Conservation (phyloP, 2,329 filamentous ascomycete genomes). For the Escovopsis sp. region DNA sequence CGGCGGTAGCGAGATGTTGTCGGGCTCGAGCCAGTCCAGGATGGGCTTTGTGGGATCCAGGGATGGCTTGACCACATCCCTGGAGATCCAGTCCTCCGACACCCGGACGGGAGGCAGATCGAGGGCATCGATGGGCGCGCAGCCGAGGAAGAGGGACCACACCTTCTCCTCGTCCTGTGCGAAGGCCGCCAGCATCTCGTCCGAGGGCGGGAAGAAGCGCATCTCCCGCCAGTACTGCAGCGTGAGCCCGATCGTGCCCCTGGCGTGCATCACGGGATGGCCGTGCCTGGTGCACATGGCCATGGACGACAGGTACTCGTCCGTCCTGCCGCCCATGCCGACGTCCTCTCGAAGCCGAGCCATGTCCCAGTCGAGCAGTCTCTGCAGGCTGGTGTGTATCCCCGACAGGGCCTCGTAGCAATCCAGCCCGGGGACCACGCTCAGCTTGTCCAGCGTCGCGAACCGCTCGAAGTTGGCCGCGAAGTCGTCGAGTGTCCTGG, state of each 20-base stretch:
- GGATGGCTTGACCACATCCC: constrained; percentile 45
- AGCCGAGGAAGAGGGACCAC: constrained; percentile 57
- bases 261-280: constrained; percentile 54
- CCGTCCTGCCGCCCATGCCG: constrained; percentile 27
- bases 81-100: constrained; percentile 60
- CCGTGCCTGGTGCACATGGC: constrained; percentile 59
- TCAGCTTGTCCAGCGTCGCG: constrained; percentile 56
- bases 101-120: constrained; percentile 49
- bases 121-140: constrained; percentile 30
- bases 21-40: constrained; percentile 61
- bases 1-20: constrained; percentile 42
- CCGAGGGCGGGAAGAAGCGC: constrained; percentile 29
- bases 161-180: constrained; percentile 31
- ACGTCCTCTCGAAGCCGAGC: constrained; percentile 38
- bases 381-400: constrained; percentile 54
- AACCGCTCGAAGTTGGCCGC: constrained; percentile 57
- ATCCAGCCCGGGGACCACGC: constrained; percentile 51
- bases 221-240: constrained; percentile 66
- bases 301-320: constrained; percentile 36
- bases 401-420: constrained; percentile 66
- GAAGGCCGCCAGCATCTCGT: constrained; percentile 21
- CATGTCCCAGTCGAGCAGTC: constrained; percentile 58
- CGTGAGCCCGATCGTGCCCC: constrained; percentile 51
- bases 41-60: constrained; percentile 28
- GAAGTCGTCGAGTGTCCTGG: constrained; percentile 57